A percentile compares a stretch with the other conserved stretches of the same genome.
Conservation (phyloP, 495 filamentous ascomycete species). For the Barbatosphaeria neglecta region DNA sequence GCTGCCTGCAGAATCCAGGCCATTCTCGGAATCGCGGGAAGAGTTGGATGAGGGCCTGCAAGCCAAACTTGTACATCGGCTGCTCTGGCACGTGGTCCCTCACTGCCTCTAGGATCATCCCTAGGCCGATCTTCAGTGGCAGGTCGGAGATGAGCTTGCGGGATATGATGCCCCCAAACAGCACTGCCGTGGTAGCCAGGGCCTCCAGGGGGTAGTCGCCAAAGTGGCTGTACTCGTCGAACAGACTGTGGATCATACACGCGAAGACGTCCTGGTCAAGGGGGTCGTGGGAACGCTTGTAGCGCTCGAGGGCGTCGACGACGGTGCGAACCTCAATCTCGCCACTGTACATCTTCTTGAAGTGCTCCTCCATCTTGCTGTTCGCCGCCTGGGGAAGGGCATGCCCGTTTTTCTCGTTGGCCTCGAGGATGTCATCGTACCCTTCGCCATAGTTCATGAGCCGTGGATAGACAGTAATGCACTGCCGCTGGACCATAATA, state of each 20-base stretch:
- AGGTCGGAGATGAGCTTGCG: slow-evolving; percentile 81
- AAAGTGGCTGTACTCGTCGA: slow-evolving; percentile 95
- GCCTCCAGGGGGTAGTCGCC: slow-evolving; percentile 88
- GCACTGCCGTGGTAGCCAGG: slow-evolving; percentile 83
- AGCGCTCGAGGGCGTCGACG: slow-evolving; percentile 65
- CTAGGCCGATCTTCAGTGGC: slow-evolving; percentile 79
- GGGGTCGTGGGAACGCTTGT: slow-evolving; percentile 75
- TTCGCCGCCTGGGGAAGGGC: slow-evolving; percentile 66
- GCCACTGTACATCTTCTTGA: slow-evolving; percentile 89
- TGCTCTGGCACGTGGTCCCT: slow-evolving; percentile 66
- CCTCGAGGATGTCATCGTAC: slow-evolving; percentile 78
- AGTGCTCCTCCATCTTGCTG: slow-evolving; percentile 88
- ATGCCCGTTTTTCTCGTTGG: slow-evolving; percentile 69
- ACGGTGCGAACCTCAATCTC: slow-evolving; percentile 72
- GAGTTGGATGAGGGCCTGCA: slow-evolving; percentile 90
- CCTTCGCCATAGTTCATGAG: slow-evolving; percentile 93
- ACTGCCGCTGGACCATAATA: slow-evolving; percentile 62
- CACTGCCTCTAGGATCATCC: slow-evolving; percentile 94
- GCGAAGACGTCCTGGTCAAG: slow-evolving; percentile 88
- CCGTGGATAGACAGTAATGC: slow-evolving; percentile 87
- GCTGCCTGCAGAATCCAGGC: slow-evolving; percentile 74
- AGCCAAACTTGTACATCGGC: slow-evolving; percentile 94
- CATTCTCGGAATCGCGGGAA: slow-evolving; percentile 75
- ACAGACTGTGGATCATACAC: slow-evolving; percentile 96
- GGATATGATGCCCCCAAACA: slow-evolving; percentile 94